Conservation (phyloP, 176 grass and related monocot genomes). For the Aechmea fasciata region DNA sequence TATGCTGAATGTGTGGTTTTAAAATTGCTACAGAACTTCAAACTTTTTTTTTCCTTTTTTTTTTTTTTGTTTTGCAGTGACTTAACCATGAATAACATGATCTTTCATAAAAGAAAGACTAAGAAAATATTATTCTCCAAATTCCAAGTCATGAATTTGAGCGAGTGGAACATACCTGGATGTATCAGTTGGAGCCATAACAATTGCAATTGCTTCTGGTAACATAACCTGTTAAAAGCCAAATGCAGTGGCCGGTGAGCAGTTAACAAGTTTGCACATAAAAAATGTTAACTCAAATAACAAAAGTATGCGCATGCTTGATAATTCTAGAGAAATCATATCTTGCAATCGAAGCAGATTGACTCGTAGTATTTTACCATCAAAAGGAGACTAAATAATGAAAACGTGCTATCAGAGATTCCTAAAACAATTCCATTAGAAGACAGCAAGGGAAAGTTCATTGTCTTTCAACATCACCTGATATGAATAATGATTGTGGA, state of each 20-base stretch:
- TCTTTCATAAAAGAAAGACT: neutral
- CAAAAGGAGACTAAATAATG: slow-evolving; percentile 3
- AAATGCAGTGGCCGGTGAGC: slow-evolving; percentile 9
- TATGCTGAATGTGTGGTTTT: no score
- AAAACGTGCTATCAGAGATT: neutral
- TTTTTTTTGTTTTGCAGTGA: no score
- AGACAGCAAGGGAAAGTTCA: neutral
- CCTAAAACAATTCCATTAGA: slow-evolving; percentile 12
- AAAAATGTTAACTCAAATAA: neutral
- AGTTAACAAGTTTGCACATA: slow-evolving; percentile 9
- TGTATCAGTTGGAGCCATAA: slow-evolving; percentile 98
- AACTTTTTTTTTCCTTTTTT: no score
- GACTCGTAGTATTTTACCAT: neutral
- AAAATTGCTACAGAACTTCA: no score
- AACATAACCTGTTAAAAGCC: slow-evolving; percentile 75
- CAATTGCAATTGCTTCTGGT: slow-evolving; percentile 99
- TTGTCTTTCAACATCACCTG: slow-evolving; percentile 52
- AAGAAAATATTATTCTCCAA: neutral
- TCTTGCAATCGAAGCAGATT: neutral
- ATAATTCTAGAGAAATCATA: no score
- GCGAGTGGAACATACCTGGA: slow-evolving; percentile 50
- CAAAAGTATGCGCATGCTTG: neutral
- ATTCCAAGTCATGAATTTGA: neutral
- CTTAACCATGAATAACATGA: neutral
- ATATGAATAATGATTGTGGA: slow-evolving; percentile 99